Evolutionary conservation across 2,329 filamentous ascomycete species (phyloP).

Genomic region (Exophiala dermatitidis): DNA sequence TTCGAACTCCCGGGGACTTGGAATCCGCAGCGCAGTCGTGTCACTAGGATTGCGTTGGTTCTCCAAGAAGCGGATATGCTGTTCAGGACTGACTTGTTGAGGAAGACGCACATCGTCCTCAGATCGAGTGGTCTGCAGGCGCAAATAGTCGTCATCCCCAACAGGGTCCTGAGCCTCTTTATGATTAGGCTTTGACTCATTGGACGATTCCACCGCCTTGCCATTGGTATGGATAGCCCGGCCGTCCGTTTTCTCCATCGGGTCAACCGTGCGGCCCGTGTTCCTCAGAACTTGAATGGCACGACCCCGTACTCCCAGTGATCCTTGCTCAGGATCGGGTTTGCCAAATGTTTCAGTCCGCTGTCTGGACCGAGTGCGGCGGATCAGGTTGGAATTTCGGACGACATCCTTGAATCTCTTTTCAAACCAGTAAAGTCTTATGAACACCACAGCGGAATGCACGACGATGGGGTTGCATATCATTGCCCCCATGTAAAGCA

Average conservation of each 20-base stretch:
- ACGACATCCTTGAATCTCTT: constrained; percentile 85
- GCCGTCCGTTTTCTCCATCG: constrained; percentile 3
- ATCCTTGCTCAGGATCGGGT: constrained; percentile 30
- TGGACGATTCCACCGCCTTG: constrained; percentile 24
- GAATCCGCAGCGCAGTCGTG: constrained; percentile 73
- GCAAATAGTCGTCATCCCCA: constrained; percentile 40
- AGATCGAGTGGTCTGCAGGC: constrained; percentile 8
- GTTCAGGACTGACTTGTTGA: constrained; percentile 53
- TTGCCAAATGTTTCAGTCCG: constrained; percentile 44
- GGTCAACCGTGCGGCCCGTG: constrained; percentile 10
- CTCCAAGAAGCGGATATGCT: constrained; percentile 82
- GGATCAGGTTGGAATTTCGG: constrained; percentile 59
- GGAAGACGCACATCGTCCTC: constrained; percentile 48
- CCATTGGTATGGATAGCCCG: constrained; percentile 18
- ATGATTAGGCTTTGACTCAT: constrained; percentile 4
- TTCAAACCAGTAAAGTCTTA: constrained; percentile 96
- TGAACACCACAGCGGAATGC: constrained; percentile 78
- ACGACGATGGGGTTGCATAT: constrained; percentile 77
- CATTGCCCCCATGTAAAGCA: constrained; percentile 65
- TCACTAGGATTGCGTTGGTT: constrained; percentile 69
- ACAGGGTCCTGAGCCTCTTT: neutral
- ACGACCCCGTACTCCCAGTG: constrained; percentile 26
- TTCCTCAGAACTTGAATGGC: constrained; percentile 30
- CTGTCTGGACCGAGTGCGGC: constrained; percentile 51
- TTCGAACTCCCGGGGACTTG: constrained; percentile 84